phyloP scores from a whole-genome alignment of 2,329 filamentous ascomycete genomes.

The Phyllosticta citriasiana region DNA sequence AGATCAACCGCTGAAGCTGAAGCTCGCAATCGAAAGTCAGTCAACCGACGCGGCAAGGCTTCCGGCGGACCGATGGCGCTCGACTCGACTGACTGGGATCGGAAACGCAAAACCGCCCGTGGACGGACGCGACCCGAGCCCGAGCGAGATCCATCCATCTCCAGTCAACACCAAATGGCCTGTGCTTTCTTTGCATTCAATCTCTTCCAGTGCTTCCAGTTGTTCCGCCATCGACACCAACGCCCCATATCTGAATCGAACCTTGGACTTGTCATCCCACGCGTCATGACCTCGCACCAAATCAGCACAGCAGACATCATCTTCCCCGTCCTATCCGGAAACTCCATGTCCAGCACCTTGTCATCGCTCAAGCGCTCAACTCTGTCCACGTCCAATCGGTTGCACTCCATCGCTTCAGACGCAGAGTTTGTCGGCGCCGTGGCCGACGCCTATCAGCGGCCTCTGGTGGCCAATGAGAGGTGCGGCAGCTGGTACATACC shows the following conservation, averaged over 20 bases:
- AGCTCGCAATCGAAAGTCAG: neutral
- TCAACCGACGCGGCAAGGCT: neutral
- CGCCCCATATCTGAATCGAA: neutral
- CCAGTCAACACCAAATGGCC: neutral
- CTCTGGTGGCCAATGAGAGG: slow-evolving; percentile 82
- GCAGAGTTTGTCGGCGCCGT: slow-evolving; percentile 62
- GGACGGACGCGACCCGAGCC: neutral
- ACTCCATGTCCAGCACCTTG: slow-evolving; percentile 55
- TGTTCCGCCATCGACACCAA: neutral
- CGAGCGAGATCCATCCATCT: neutral
- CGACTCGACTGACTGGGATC: neutral
- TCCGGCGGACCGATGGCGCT: neutral
- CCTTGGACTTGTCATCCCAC: neutral
- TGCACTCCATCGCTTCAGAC: slow-evolving; percentile 68
- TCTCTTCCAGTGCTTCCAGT: neutral
- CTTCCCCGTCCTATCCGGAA: slow-evolving; percentile 47
- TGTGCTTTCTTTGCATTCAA: neutral
- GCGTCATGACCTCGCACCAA: slow-evolving; percentile 6
- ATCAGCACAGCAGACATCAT: slow-evolving; percentile 35
- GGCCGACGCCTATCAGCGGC: slow-evolving; percentile 47
- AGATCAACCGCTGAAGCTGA: neutral
- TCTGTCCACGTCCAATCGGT: slow-evolving; percentile 69
- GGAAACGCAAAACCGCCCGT: neutral
- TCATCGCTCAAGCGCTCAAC: slow-evolving; percentile 65
- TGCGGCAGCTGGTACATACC: slow-evolving; percentile 93